Evolutionary conservation across 1,139 yeast genomes (phyloP), one percentile per base, ranked within the genome.

Genomic region (Kurtzmaniella quercitrusa): DNA sequence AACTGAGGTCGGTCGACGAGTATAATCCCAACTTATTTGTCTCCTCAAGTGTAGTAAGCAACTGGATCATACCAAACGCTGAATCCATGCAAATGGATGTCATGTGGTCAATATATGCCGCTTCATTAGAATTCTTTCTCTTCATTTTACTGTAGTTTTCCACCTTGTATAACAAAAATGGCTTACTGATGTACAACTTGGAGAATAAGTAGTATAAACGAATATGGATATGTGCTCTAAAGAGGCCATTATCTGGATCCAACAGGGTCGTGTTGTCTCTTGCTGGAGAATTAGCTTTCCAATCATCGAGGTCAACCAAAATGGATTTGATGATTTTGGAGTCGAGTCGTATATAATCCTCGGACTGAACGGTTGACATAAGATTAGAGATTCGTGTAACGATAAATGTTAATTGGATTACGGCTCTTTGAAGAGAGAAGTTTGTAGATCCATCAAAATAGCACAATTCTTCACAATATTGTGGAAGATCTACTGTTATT

Each of bases 21-120:
- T 52, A 54, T n/a, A 51, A 34, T 8, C 57, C 58, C 25, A 54
- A 29, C 34, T 53, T 54, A 27, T 51, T 50, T 34, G 48, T 44
- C 19, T 50, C 46, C 24, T 52, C 52, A 40, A 54, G 44, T 40
- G 49, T 47, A 1, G 54, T 48, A 14, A 54, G 44, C 17, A 54
- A 45, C 33, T 54, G 53, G 33, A 54, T 46, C 4, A 51, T 48
- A 37, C 53, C 50, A 36, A 52, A 54, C 5, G 58, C 58, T 7
- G 58, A 49, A 43, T 54, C 58, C 21, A 54, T 50, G 37, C 58
- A 54, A 6, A 53, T 50, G 1, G 57, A 52, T 3, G 57, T 48
- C 45, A 54, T 45, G 40, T 54, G 50, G 38, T 54, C 50, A 14
- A 54, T 51, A 41, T 52, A 52, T 4, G 49, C 47, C 3, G 51